Evolutionary conservation across 257 asterid genomes (phyloP).

Genomic region (Penstemon eatonii): DNA sequence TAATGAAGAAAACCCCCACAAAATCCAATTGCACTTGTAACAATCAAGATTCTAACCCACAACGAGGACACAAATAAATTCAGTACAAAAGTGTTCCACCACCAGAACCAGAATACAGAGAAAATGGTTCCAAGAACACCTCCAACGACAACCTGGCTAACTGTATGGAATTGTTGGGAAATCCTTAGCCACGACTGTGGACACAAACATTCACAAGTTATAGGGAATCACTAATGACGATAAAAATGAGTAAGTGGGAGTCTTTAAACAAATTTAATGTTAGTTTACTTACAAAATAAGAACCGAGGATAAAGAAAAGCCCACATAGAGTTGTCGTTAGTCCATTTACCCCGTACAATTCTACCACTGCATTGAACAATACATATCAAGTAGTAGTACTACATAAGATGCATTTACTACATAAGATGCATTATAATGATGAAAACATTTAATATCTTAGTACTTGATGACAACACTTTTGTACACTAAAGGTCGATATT

Average conservation of each 20-base stretch:
- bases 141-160: conserved; percentile 51
- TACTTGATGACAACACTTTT: neutral
- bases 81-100: conserved; percentile 36
- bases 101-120: conserved; percentile 48
- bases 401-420: too few relatives aligned
- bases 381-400: neutral
- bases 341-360: conserved; percentile 42
- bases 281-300: conserved; percentile 46
- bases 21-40: conserved; percentile 33
- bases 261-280: neutral
- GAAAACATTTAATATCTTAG: neutral
- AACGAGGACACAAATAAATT: conserved; percentile 28
- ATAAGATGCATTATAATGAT: neutral
- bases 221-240: neutral
- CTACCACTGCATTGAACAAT: conserved; percentile 38
- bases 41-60: conserved; percentile 35
- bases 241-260: neutral
- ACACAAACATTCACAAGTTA: neutral
- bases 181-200: conserved; percentile 59
- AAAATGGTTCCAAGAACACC: conserved; percentile 40
- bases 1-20: conserved; percentile 29
- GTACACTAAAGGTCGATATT: too few relatives aligned
- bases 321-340: conserved; percentile 34
- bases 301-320: conserved; percentile 36
- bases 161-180: conserved; percentile 42